Conservation (phyloP, 2,329 filamentous ascomycete genomes). For the Alternaria consortialis region DNA sequence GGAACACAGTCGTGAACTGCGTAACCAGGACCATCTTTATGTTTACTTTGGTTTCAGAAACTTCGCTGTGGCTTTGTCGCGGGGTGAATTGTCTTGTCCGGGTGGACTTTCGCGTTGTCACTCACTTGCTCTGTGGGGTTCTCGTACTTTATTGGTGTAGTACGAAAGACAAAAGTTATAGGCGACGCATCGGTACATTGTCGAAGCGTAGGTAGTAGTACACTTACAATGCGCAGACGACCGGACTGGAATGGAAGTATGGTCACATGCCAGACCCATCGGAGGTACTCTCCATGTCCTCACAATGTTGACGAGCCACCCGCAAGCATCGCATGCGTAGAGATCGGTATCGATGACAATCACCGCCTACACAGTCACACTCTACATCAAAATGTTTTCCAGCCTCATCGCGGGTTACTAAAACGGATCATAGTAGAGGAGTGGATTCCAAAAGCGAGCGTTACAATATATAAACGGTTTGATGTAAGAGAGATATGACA, state of each 20-base stretch:
- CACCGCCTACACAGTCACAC: neutral
- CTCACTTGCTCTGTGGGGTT: neutral
- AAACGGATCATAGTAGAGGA: neutral
- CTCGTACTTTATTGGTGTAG: neutral
- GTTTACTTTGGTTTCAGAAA: neutral
- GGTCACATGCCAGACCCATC: neutral
- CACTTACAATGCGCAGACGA: neutral
- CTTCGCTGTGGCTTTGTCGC: neutral
- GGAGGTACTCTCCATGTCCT: neutral
- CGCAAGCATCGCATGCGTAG: neutral
- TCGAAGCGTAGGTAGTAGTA: neutral
- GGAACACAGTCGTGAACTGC: constrained; percentile 9
- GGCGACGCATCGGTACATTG: neutral
- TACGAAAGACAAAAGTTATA: neutral
- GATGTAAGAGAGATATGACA: neutral
- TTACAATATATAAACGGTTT: neutral
- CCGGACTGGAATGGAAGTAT: neutral
- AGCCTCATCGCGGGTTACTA: neutral
- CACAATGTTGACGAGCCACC: neutral
- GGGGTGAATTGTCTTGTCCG: neutral
- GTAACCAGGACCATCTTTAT: constrained; percentile 6
- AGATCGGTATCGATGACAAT: neutral
- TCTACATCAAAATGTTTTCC: neutral
- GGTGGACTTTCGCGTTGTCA: neutral
- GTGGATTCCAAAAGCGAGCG: neutral